Evolutionary conservation across 1,139 yeast species (phyloP), one percentile per base, ranked within the genome.

Genomic region (Kluyveromyces marxianus): DNA sequence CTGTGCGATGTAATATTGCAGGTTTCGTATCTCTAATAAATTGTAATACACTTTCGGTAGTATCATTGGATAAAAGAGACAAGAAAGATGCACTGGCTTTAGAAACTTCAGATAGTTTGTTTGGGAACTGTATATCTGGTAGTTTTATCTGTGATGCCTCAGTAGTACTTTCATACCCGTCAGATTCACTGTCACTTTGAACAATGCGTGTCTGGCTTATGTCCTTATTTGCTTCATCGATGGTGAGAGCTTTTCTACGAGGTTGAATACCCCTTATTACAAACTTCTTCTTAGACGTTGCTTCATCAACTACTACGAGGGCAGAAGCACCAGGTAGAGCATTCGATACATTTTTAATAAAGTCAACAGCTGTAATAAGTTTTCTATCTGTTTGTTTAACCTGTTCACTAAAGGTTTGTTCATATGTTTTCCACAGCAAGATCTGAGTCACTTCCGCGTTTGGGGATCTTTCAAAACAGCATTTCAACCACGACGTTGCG

Each of bases 321-420:
- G 98, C 97, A 48, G 88, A 86, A 2, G 96, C 88, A 55, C 81
- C 79, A n/a, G 88, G 83, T 64, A 90, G 90, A 0, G 97, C 96
- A 48, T 81, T 79, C 27, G 92, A 83, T 10, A 92, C 97, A 61
- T 92, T 92, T 60, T 90, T 89, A 61, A 92, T 92, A 62, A 92
- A 92, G 56, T 92, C 97, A 24, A 94, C 97, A 0, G 98, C 98
- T 1, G 97, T 95, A 41, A 92, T 73, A 43, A 92, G 71, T 49
- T 81, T 78, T 53, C 79, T 79, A 32, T 67, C 69, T 4, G 61
- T 48, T 40, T 70, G 74, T 24, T 72, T 67, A 10, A 72, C 72
- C 46, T 71, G 71, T 36, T 68, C 69, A 46, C 79, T 79, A 58
- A 92, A 92, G 62, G 85, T 95, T 28, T 81, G 72, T 62, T 92